Evolutionary conservation across 495 filamentous ascomycete genomes (phyloP).

Genomic region (Aspergillus bertholletiae): DNA sequence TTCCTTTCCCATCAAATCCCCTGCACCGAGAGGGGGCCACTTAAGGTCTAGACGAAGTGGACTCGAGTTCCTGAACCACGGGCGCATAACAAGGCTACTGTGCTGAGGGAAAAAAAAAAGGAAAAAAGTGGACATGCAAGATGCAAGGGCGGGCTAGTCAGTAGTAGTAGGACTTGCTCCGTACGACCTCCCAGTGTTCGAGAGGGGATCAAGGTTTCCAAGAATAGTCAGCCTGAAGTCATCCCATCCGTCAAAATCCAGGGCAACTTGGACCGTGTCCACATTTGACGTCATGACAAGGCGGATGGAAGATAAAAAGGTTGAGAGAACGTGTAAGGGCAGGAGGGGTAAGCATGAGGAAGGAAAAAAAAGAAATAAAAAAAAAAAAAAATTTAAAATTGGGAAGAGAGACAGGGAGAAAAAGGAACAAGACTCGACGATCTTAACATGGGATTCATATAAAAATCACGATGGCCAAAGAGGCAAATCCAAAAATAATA

Average conservation of each 20-base stretch:
- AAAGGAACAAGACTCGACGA: too few relatives aligned
- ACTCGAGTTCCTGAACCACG: slow-evolving; percentile 10
- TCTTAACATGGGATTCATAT: too few relatives aligned
- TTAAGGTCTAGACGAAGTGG: slow-evolving; percentile 6
- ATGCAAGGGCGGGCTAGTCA: background rate
- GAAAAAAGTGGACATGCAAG: background rate
- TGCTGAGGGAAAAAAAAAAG: background rate
- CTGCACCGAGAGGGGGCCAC: background rate
- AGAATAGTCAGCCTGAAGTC: background rate
- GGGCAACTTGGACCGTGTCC: background rate
- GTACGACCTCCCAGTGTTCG: too few relatives aligned
- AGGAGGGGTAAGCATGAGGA: too few relatives aligned
- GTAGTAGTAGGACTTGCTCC: too few relatives aligned
- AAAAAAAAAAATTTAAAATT: too few relatives aligned
- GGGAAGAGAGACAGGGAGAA: too few relatives aligned
- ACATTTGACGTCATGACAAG: background rate
- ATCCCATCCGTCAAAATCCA: background rate
- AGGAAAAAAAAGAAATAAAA: too few relatives aligned
- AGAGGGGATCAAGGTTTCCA: too few relatives aligned
- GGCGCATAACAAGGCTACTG: slow-evolving; percentile 3
- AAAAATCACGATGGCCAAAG: too few relatives aligned
- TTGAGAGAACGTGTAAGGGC: too few relatives aligned
- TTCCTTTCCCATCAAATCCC: background rate
- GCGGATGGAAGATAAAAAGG: background rate
- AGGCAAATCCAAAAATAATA: too few relatives aligned